Percentiles rank a stretch among this genome's conserved stretches.
These are phyloP conservation scores for Sideroxylon spinosum DNA, from an alignment of 179 eudicot species.

Conservation along the genomic window DNA sequence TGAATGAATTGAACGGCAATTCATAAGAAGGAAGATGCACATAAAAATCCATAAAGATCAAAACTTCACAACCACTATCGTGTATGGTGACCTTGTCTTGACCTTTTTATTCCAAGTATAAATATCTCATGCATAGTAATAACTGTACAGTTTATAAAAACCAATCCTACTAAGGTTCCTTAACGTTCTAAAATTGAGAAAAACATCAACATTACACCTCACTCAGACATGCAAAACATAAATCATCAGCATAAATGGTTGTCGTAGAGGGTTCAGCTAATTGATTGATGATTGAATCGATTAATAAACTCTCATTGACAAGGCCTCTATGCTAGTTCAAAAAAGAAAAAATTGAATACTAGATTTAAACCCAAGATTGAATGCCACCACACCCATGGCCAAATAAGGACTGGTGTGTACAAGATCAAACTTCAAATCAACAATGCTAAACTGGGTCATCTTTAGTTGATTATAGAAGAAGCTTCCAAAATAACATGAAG, in stretches of 20 bases:
- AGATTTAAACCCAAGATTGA: not conserved
- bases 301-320: not conserved
- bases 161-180: not conserved
- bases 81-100: not conserved
- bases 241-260: not conserved
- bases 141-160: not conserved
- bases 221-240: not conserved
- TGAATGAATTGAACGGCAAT: not conserved
- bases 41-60: not conserved
- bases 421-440: constrained; percentile 8
- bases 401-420: not conserved
- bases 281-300: not conserved
- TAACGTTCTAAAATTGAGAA: not conserved
- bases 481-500: not conserved
- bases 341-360: not conserved
- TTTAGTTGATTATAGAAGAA: not conserved
- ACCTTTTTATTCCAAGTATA: not conserved
- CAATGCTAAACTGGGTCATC: not conserved
- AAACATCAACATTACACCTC: not conserved
- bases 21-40: not conserved
- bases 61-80: not conserved
- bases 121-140: not conserved
- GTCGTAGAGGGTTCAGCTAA: not conserved
- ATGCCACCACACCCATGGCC: not conserved
- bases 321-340: not conserved